phyloP scores from a whole-genome alignment of 768 basidiomycete species.

The Rickenella mellea region DNA sequence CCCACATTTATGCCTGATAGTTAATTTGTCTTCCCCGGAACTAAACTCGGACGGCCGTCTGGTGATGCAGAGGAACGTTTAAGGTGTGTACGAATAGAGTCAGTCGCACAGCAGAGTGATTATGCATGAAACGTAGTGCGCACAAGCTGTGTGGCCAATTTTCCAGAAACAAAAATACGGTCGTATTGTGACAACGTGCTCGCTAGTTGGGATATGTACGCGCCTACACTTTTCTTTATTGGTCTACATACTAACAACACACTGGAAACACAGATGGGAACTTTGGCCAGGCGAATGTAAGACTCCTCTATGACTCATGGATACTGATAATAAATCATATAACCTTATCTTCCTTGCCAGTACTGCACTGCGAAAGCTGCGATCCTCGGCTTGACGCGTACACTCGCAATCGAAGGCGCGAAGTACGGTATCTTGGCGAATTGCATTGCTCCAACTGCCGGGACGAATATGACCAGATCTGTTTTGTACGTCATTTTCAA shows the following conservation, averaged over 20 bases:
- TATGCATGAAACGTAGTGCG: slow-evolving; percentile 65
- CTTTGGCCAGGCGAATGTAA: slow-evolving; percentile 86
- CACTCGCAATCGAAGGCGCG: slow-evolving; percentile 83
- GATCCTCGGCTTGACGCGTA: slow-evolving; percentile 83
- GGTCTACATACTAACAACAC: neutral
- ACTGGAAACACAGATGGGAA: slow-evolving; percentile 59
- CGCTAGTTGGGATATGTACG: slow-evolving; percentile 87
- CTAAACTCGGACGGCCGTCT: neutral
- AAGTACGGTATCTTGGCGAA: slow-evolving; percentile 90
- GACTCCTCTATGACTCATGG: slow-evolving; percentile 9
- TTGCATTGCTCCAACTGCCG: slow-evolving; percentile 77
- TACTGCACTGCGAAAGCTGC: slow-evolving; percentile 92
- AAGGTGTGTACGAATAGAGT: slow-evolving; percentile 38
- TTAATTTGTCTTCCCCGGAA: neutral
- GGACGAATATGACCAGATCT: slow-evolving; percentile 86
- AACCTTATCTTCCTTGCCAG: slow-evolving; percentile 21
- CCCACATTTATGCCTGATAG: too few relatives aligned
- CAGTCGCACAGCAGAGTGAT: neutral
- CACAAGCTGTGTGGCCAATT: slow-evolving; percentile 91
- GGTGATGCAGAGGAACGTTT: slow-evolving; percentile 62
- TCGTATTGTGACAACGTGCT: slow-evolving; percentile 89
- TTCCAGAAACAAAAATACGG: slow-evolving; percentile 97
- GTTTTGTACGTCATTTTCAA: slow-evolving; percentile 41
- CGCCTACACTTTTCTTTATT: neutral
- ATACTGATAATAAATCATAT: slow-evolving; percentile 1